Evolutionary conservation across 305 asterid species (phyloP), one percentile per base, ranked within the genome.

Genomic region (Fraxinus platypoda): DNA sequence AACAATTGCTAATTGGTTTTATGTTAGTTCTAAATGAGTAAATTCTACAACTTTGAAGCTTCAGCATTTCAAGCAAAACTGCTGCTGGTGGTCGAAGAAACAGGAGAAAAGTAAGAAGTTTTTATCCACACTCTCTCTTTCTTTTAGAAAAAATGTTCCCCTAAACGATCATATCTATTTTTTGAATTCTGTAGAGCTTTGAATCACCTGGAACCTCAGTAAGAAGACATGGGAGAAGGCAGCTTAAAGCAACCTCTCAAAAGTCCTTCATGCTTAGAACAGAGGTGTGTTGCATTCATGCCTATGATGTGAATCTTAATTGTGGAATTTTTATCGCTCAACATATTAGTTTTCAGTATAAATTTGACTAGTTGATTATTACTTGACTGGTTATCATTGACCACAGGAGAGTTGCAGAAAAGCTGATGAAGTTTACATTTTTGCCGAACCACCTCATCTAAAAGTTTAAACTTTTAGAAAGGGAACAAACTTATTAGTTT

Each of bases 181-280:
- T 85, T 84, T 31, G 73, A 28, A 72, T 74, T 82, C 62, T 87
- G 72, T 85, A 94, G 97, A 93, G 98, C 87, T 83, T 90, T 59
- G 97, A 89, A 84, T 92, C 98, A 62, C 82, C 90, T 17, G 89
- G 86, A 81, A 85, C 85, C 54, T 88, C 84, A 68, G 79, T 87
- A 75, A 87, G 92, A 81, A 86, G 93, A 85, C 88, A 81, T 2
- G 78, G 91, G 91, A 90, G 83, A 54, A 90, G 86, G 59, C 90
- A 87, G 83, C 85, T 6, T 17, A 89, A 74, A 86, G 87, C 86
- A 33, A 91, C 94, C 83, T 86, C 90, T 75, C 93, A 84, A 70
- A 90, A 89, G 86, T 92, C 95, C 79, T 92, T 92, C 88, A 90
- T 81, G 90, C 95, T 92, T 31, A 84, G 88, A 82, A 92, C 96